Conservation (phyloP, 1,284 basidiomycete genomes). For the Trichosporon sp. region DNA sequence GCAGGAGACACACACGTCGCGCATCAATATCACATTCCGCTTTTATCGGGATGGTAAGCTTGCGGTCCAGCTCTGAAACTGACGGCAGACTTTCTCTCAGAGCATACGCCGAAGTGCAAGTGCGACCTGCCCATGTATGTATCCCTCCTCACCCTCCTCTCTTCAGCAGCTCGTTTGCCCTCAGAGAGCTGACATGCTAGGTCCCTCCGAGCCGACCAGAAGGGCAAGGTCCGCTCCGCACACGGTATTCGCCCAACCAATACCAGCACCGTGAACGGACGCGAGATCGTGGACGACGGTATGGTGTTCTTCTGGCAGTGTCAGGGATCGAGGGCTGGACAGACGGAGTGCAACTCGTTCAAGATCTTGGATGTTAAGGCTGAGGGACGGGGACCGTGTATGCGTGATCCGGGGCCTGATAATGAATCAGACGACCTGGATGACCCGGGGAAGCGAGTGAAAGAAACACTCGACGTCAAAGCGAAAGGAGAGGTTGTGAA, state of each 20-base stretch:
- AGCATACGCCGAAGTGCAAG: constrained; percentile 64
- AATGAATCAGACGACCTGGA: neutral
- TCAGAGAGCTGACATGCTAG: constrained; percentile 32
- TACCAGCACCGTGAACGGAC: neutral
- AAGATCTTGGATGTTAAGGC: constrained; percentile 72
- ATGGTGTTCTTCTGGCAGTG: constrained; percentile 83
- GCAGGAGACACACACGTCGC: constrained; percentile 63
- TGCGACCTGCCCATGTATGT: constrained; percentile 71
- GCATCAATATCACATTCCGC: constrained; percentile 87
- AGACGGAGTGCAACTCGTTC: constrained; percentile 80
- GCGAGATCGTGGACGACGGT: constrained; percentile 44
- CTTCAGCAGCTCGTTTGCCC: no score
- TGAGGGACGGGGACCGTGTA: constrained; percentile 65
- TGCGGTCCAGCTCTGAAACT: neutral
- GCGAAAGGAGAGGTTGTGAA: no score
- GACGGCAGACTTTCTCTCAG: constrained; percentile 73
- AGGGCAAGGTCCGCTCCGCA: constrained; percentile 47
- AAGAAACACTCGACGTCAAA: no score
- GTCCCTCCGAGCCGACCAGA: constrained; percentile 57
- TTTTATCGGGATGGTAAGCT: constrained; percentile 49
- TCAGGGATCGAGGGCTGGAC: constrained; percentile 71
- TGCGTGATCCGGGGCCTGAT: constrained; percentile 32
- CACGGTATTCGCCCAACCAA: neutral
- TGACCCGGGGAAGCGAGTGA: neutral
- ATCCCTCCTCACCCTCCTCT: no score